phyloP scores from a whole-genome alignment of 2,329 filamentous ascomycete genomes.

The Alternaria incomplexa region DNA sequence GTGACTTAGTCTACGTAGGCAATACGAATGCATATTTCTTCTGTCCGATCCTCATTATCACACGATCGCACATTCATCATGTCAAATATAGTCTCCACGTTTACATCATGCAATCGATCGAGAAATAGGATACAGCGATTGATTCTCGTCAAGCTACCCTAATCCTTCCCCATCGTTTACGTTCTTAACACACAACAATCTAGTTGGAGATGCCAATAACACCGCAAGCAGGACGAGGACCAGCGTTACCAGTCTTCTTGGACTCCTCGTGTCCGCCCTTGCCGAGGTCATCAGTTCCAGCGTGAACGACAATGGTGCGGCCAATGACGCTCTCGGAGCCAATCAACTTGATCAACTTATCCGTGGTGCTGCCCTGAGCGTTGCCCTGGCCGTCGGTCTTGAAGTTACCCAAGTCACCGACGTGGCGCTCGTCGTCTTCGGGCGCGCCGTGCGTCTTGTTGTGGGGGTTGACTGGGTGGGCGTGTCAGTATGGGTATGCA shows the following conservation, averaged over 20 bases:
- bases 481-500: slow-evolving; percentile 3
- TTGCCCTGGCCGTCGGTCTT: slow-evolving; percentile 93
- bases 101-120: too few species aligned
- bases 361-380: slow-evolving; percentile 77
- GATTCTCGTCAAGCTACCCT: background rate
- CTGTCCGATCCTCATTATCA: background rate
- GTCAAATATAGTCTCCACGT: background rate
- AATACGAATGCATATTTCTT: background rate
- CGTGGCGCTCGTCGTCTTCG: slow-evolving; percentile 82
- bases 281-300: slow-evolving; percentile 95
- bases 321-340: slow-evolving; percentile 94
- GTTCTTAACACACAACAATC: background rate
- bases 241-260: slow-evolving; percentile 98
- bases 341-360: slow-evolving; percentile 92
- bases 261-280: slow-evolving; percentile 91
- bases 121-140: background rate
- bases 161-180: background rate
- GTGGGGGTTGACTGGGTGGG: slow-evolving; percentile 83
- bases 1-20: background rate
- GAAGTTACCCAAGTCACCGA: slow-evolving; percentile 97
- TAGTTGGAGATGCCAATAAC: slow-evolving; percentile 80
- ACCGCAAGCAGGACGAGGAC: slow-evolving; percentile 91
- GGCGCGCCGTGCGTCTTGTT: slow-evolving; percentile 92
- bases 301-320: slow-evolving; percentile 93
- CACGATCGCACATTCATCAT: too few species aligned